Evolutionary conservation across 306 rosid species (phyloP).

Genomic region (Ceratonia siliqua): DNA sequence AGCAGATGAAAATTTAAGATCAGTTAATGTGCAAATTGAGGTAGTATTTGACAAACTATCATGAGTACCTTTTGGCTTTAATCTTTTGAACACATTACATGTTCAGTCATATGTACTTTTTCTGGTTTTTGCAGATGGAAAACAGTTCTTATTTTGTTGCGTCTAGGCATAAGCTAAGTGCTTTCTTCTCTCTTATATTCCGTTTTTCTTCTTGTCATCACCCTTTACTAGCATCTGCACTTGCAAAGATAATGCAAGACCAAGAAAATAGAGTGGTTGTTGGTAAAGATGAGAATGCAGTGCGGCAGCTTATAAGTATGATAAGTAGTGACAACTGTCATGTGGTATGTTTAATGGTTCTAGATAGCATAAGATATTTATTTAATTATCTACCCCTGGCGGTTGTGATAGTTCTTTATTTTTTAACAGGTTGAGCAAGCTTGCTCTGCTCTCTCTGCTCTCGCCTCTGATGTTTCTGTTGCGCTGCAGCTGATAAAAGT

Average conservation of each 20-base stretch:
- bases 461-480: constrained; percentile 76
- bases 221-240: constrained; percentile 93
- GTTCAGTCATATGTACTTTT: constrained; percentile 29
- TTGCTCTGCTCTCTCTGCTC: constrained; percentile 93
- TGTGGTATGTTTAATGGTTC: constrained; percentile 71
- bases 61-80: not conserved
- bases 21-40: constrained; percentile 95
- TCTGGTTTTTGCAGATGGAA: constrained; percentile 80
- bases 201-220: constrained; percentile 98
- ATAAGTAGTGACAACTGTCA: constrained; percentile 85
- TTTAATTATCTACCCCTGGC: constrained; percentile 26
- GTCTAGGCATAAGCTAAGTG: constrained; percentile 95
- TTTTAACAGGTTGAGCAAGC: constrained; percentile 88
- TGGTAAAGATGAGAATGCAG: constrained; percentile 97
- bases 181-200: constrained; percentile 92
- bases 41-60: constrained; percentile 44
- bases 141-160: constrained; percentile 84
- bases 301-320: constrained; percentile 97
- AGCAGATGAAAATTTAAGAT: constrained; percentile 91
- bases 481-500: constrained; percentile 93
- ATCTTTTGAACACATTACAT: constrained; percentile 23
- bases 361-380: constrained; percentile 5
- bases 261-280: constrained; percentile 79
- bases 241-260: constrained; percentile 93
- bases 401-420: constrained; percentile 34